These are phyloP conservation scores for Podochytrium sp. DNA, from an alignment of 192 early-diverging fungal species.

Conservation along the genomic window DNA sequence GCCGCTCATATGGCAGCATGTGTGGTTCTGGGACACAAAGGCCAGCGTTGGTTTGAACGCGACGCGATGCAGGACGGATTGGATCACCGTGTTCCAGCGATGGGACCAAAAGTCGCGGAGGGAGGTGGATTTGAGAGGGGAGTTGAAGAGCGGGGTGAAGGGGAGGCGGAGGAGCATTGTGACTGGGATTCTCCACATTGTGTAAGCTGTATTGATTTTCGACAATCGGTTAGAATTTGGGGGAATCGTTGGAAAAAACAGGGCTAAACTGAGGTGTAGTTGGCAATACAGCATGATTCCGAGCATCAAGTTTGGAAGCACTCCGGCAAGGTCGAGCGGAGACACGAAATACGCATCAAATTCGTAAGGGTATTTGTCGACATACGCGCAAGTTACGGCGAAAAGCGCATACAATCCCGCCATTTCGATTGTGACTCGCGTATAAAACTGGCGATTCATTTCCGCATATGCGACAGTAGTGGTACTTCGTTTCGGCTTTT, in stretches of 20 bases:
- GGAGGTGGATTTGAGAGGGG: neutral
- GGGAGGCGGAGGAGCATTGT: neutral
- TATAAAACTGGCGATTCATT: too few relatives aligned
- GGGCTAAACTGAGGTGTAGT: neutral
- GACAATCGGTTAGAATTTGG: too few relatives aligned
- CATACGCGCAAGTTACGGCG: neutral
- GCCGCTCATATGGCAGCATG: neutral
- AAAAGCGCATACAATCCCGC: too few relatives aligned
- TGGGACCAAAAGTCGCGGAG: slow-evolving; percentile 8
- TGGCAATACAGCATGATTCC: neutral
- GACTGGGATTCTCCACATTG: neutral
- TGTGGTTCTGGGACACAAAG: neutral
- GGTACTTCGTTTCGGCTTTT: too few relatives aligned
- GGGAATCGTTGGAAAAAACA: too few relatives aligned
- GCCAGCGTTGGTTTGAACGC: neutral
- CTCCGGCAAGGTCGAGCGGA: neutral
- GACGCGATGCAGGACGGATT: neutral
- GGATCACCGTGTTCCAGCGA: slow-evolving; percentile 14
- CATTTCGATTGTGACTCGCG: too few relatives aligned
- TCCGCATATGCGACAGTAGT: too few relatives aligned
- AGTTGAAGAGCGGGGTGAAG: neutral
- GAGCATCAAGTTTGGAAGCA: neutral
- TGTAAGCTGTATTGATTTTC: too few relatives aligned
- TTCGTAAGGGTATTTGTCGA: neutral
- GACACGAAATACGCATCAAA: neutral